Base-by-base conservation (phyloP, 1,284 basidiomycete species). In the Puccinia horiana region DNA sequence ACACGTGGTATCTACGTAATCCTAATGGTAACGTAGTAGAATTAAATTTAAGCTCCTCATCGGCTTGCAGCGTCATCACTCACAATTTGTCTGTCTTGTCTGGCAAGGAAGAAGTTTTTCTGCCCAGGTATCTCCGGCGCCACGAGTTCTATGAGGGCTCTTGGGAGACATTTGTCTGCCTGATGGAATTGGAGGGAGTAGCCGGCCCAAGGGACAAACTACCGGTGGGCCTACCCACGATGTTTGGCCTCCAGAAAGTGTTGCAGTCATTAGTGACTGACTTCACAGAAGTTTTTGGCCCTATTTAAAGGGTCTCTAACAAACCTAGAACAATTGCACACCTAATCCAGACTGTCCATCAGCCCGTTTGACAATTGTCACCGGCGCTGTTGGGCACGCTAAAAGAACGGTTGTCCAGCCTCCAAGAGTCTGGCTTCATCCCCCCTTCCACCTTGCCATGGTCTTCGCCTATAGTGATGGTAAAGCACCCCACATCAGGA, bases 341-440 rank as follows among this genome's bases (percentile, higher is more conserved):
- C 42, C 42, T 73, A 8, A n/a, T 73, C 9, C 18, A 73, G 14
- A 73, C 70, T 2, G 70, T 73, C 37, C 32, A 49, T 23, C 37
- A 73, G 26, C 40, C 40, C 3, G 70, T 73, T 29, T 8, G 70
- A n/a, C 70, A 54, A n/a, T 5, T 73, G 70, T 73, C 70, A 8
- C 70, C 70, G 14, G n/a, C 32, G 2, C 29, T 73, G 70, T 23
- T 69, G n/a, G 23, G 26, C 12, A n/a, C 9, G 26, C 63, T 67
- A 12, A 42, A 67, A 29, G 63, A 67, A n/a, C 6, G 40, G 23
- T 9, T 69, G 5, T 2, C 2, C 3, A 23, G 23, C 8, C 18
- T 69, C 5, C 29, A 69, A 18, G 40, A 3, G 44, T 11, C 16
- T 2, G 35, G 67, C 5, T 69, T 69, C 32, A 69, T 69, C 26